These are phyloP conservation scores for Porodaedalea pini DNA, from an alignment of 1,284 basidiomycete genomes.

Conservation along the genomic window DNA sequence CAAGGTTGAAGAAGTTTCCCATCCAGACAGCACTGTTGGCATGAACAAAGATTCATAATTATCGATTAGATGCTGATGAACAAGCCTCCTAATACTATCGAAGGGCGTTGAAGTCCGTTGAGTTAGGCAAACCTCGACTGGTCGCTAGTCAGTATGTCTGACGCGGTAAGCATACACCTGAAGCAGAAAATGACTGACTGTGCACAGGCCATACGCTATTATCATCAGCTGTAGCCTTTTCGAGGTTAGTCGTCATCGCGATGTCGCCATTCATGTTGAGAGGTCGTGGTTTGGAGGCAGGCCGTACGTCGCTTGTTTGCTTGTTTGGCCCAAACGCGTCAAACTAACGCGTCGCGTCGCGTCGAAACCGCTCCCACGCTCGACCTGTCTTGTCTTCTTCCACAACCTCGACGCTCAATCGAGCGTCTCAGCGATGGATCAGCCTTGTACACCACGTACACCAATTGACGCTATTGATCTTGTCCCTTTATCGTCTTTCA, in stretches of 20 bases:
- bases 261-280: background rate
- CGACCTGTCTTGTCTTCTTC: no score
- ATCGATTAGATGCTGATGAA: constrained; percentile 57
- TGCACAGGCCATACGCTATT: constrained; percentile 52
- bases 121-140: constrained; percentile 82
- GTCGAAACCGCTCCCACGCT: background rate
- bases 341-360: background rate
- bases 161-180: background rate
- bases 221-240: background rate
- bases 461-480: no score
- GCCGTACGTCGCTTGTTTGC: background rate
- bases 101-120: constrained; percentile 63
- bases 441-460: no score
- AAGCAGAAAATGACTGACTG: constrained; percentile 35
- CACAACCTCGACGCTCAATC: background rate
- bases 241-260: background rate
- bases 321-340: background rate
- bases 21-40: constrained; percentile 66
- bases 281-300: background rate
- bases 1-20: constrained; percentile 71
- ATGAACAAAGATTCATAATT: constrained; percentile 60
- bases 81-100: constrained; percentile 64
- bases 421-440: no score
- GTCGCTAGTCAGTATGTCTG: constrained; percentile 12
- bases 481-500: background rate